Base-by-base conservation (phyloP, 2,329 filamentous ascomycete species). In the Botrytis sinoallii region DNA sequence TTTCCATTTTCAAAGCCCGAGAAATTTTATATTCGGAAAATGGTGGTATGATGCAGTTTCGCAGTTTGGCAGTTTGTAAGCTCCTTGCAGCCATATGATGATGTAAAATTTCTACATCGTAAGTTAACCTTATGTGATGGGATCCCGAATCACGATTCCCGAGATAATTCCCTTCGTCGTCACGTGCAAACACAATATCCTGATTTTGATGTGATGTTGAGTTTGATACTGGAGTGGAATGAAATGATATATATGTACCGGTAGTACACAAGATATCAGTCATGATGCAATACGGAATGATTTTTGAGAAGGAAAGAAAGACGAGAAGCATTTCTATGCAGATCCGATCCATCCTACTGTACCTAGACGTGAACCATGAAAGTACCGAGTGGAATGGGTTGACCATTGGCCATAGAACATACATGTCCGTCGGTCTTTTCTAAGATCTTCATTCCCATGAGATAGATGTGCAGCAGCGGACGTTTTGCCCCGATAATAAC, bases 71-170 rank as follows among this genome's bases (percentile, higher is more conserved):
- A 3, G 22, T 61, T 9, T 52, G 22, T 52, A 52, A 52, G 64
- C 64, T 52, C 32, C 48, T n/a, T 66, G 64, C 64, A 48, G 64
- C 3, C 59, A n/a, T n/a, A 57, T 68, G 65, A 68, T 42, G 65
- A n/a, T n/a, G n/a, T n/a, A 57, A 68, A 57, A 22, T 9, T 22
- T 46, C 10, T 46, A 22, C 42, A 44, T 18, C 42, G 14, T 6
- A 22, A 46, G 18, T 46, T 22, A 46, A 22, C 44, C 29, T 25
- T 3, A 6, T 67, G 35, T 67, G 40, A 46, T 22, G 40, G 18
- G 35, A 68, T 68, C 38, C 66, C 66, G 66, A 69, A 69, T 32
- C 3, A 69, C 66, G 66, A 57, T 69, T 38, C 29, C 66, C 66
- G 66, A 69, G 66, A 69, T 57, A 69, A 69, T 69, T 57, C 66